Base-by-base conservation (phyloP, 495 filamentous ascomycete genomes). In the Saxophila tyrrhenica region DNA sequence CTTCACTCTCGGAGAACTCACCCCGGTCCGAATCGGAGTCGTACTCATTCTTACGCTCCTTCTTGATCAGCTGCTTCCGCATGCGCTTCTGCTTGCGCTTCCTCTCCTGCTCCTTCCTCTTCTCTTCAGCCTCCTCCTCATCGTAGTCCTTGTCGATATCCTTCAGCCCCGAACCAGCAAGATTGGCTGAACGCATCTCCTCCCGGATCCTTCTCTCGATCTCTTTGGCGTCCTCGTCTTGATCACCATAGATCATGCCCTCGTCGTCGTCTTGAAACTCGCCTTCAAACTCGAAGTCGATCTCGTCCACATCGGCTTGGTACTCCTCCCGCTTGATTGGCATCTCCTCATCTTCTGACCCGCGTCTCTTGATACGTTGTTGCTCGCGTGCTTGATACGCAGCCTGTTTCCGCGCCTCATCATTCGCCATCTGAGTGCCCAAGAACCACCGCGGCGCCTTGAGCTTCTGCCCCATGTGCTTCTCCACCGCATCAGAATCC, bases 181-280 rank as follows among this genome's bases (percentile, higher is more conserved):
- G 70, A 61, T 95, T 94, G 15, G 92, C 91, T 54, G 79, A 80
- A 25, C 90, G 72, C 61, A 92, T 88, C 62, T 98, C 90, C 35
- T 86, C 80, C 56, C 90, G 92, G 57, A 97, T 84, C 56, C 82
- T 77, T 51, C 84, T 82, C 61, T 91, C 84, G 2, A 89, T 79
- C n/a, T 87, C 85, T 64, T 95, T 96, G 0, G 79, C 53, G 17
- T 64, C 72, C 41, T 95, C 55, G 11, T 58, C 59, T 11, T 41
- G 89, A 50, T 95, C 88, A 45, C 80, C 70, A 10, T 94, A 87
- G 41, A 94, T 76, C 50, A 73, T 73, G 13, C 87, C 84, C 44
- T 96, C 92, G 64, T 98, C 92, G 63, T 98, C 92, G 62, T 97
- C 85, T 11, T 83, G 80, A 62, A 89, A 89, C 29, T 70, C 70